Evolutionary conservation across 129 eudicot genomes (phyloP), one percentile per base, ranked within the genome.

Genomic region (Centaurea solstitialis): DNA sequence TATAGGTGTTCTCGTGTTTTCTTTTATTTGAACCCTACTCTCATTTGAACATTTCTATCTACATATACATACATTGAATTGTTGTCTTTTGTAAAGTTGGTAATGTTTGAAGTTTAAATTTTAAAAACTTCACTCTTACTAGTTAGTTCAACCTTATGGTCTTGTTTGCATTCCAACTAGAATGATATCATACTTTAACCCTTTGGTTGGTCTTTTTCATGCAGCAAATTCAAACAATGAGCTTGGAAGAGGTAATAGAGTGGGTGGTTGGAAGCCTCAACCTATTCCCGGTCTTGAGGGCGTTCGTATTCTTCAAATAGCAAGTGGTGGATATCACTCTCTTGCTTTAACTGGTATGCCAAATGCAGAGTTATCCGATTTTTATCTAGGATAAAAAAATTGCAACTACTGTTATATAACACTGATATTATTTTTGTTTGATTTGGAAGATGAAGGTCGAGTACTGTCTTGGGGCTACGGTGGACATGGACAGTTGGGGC

Each of bases 401-500:
- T 50, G 70, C 37, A 72, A 67, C 41, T 50, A 41, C 15, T 23
- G 1, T 23, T 64, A 28, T 45, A 69, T 47, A 21, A 70, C 26
- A 41, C 84, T 68, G 75, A 74, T 73, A 11, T 35, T 67, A 7
- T 75, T 76, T 12, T 47, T 24, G 4, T 53, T 79, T 69, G 1
- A 9, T 65, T 79, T 83, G 26, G 61, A 86, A 95, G 99, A 91
- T 75, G 90, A 91, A 65, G 99, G 98, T 24, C 83, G 85, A 62
- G 98, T 95, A 22, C 83, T 86, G 50, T 95, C 99, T 28, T 95
- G 99, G 99, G 99, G 99, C 8, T 97, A 95, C 81, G 97, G 99
- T 68, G 97, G 99, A 69, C 97, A 93, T 74, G 99, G 99, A 45
- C 99, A 95, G 66, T 83, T 95, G 87, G 98, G 99, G 23, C 88